These are phyloP conservation scores for Cercospora zeae-maydis DNA, from an alignment of 2,329 filamentous ascomycete genomes.

Conservation along the genomic window DNA sequence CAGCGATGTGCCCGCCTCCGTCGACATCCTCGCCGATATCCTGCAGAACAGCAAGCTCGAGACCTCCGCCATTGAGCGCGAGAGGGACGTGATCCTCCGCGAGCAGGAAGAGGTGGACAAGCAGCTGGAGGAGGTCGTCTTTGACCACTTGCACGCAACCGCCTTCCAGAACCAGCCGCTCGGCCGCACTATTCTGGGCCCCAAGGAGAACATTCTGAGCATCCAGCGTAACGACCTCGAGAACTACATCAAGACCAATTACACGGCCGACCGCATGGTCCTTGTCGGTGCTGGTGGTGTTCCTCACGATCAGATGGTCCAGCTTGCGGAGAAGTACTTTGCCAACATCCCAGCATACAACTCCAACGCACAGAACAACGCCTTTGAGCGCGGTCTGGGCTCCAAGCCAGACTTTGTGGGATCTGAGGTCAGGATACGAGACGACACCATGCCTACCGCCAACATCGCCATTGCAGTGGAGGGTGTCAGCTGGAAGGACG, in stretches of 20 bases:
- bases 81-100: slow-evolving; percentile 96
- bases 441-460: slow-evolving; percentile 92
- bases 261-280: slow-evolving; percentile 99
- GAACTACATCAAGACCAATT: slow-evolving; percentile 99
- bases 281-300: slow-evolving; percentile 92
- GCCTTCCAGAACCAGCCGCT: slow-evolving; percentile 95
- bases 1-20: slow-evolving; percentile 89
- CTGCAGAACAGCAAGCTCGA: slow-evolving; percentile 99
- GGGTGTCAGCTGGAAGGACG: slow-evolving; percentile 99
- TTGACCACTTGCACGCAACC: slow-evolving; percentile 97
- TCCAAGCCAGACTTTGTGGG: slow-evolving; percentile 91
- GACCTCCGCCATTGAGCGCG: slow-evolving; percentile 84
- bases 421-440: slow-evolving; percentile 90
- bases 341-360: slow-evolving; percentile 70
- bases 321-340: slow-evolving; percentile 96
- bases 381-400: slow-evolving; percentile 71
- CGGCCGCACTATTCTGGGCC: slow-evolving; percentile 94
- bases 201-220: slow-evolving; percentile 95
- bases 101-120: slow-evolving; percentile 99
- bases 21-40: slow-evolving; percentile 98
- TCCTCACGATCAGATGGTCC: slow-evolving; percentile 88
- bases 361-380: slow-evolving; percentile 68
- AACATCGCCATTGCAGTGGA: slow-evolving; percentile 98
- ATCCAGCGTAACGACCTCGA: slow-evolving; percentile 87
- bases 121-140: slow-evolving; percentile 98